Percentiles rank a stretch among this genome's conserved stretches.
Evolutionary conservation across 2,329 filamentous ascomycete genomes (phyloP).

Genomic region (Albophoma yamanashiensis): DNA sequence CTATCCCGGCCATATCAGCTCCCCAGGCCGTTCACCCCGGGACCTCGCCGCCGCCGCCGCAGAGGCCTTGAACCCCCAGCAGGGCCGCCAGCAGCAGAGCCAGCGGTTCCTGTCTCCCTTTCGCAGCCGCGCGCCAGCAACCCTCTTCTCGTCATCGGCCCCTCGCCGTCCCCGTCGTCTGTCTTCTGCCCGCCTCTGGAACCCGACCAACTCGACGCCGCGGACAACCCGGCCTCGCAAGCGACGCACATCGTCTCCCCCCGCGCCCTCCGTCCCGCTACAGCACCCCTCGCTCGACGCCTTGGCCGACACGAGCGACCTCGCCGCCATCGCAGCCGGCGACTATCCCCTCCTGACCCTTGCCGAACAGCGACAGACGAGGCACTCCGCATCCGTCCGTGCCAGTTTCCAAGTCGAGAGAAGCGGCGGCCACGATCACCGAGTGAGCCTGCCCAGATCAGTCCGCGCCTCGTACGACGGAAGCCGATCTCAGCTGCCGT

Average conservation of each 20-base stretch:
- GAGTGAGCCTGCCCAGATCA: conserved; percentile 42
- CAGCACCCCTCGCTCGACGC: conserved; percentile 31
- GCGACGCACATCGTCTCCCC: conserved; percentile 42
- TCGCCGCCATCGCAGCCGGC: conserved; percentile 26
- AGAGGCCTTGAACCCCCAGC: neutral
- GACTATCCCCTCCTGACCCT: conserved; percentile 42
- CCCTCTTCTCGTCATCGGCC: neutral
- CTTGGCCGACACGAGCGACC: conserved; percentile 23
- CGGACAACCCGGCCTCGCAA: conserved; percentile 24
- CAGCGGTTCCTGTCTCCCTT: conserved; percentile 22
- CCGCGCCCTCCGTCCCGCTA: conserved; percentile 40
- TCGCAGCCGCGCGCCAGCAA: conserved; percentile 26
- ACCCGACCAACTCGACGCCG: conserved; percentile 49
- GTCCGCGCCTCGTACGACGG: conserved; percentile 44
- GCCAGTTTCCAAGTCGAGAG: conserved; percentile 42
- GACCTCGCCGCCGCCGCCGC: neutral
- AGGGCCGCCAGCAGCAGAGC: conserved; percentile 1
- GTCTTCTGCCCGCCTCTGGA: conserved; percentile 45
- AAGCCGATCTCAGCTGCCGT: conserved; percentile 25
- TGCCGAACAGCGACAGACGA: conserved; percentile 36
- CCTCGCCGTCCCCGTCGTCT: conserved; percentile 25
- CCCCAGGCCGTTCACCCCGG: neutral
- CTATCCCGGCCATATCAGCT: conserved; percentile 10
- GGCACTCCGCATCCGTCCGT: conserved; percentile 30
- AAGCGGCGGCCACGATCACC: conserved; percentile 31